Evolutionary conservation across 768 basidiomycete genomes (phyloP), one percentile per base, ranked within the genome.

Genomic region (Mycena epipterygia): DNA sequence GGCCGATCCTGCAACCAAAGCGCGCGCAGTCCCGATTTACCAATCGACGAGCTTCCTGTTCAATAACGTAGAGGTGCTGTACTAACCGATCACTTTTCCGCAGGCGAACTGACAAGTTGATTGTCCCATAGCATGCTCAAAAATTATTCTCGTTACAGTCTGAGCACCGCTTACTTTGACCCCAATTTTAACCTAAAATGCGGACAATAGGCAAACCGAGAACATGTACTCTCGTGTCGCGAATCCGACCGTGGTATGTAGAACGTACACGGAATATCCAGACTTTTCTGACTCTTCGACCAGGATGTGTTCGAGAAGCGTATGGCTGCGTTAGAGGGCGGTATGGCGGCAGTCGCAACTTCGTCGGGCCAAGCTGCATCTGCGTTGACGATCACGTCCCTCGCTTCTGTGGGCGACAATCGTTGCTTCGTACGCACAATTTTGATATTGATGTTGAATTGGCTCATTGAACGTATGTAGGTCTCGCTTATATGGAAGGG

Each of bases 301-400:
- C 61, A 88, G 89, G 89, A 91, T 44, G 85, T 91, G 3, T 90
- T 92, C 57, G 91, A 92, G 78, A 87, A 87, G 73, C 84, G 91
- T 5, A 87, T 92, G 2, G 87, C 91, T 0, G 88, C 89, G 0
- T 84, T 93, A 16, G 91, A 92, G 71, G 89, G 89, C 2, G 91
- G 91, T 0, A 82, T 78, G 0, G 90, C 90, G 0, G 91, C 91
- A 2, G 81, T 92, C 0, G 88, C 90, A 0, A 77, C 85, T 6
- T 77, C 90, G 0, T 89, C 88, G 52, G 92, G 90, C 2, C 90
- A 90, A 68, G 80, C 89, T 3, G 92, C 91, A 0, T 89, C 91
- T 67, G 88, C 90, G 75, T 81, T 91, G 80, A 86, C 89, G 0
- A 83, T 92, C 55, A 80, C 85, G 0, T 83, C 86, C 3, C 80